A percentile compares a stretch with the other conserved stretches of the same genome.
Conservation (phyloP, 768 basidiomycete genomes). For the Suillus americanus region DNA sequence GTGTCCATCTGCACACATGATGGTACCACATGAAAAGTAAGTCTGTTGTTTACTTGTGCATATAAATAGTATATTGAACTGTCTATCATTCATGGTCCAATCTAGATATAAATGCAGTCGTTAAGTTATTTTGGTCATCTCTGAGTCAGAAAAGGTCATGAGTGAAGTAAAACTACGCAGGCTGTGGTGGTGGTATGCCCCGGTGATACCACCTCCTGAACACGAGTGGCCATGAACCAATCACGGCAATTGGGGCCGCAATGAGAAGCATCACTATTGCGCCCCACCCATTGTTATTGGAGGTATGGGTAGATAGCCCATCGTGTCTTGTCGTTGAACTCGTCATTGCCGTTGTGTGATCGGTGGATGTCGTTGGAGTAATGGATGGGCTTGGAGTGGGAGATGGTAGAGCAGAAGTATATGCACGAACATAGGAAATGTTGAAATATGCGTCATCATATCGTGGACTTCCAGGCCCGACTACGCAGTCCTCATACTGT, state of each 20-base stretch:
- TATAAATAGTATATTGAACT: neutral
- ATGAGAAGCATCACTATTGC: neutral
- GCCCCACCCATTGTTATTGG: neutral
- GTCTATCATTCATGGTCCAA: neutral
- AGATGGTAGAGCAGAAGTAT: slow-evolving; percentile 32
- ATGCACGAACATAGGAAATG: slow-evolving; percentile 63
- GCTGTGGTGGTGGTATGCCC: neutral
- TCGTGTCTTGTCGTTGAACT: neutral
- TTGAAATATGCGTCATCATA: slow-evolving; percentile 68
- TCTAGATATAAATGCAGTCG: neutral
- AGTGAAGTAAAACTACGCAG: neutral
- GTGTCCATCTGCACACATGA: neutral
- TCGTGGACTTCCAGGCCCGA: slow-evolving; percentile 51
- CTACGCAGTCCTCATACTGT: slow-evolving; percentile 55
- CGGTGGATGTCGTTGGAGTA: neutral
- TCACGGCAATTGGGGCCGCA: slow-evolving; percentile 1
- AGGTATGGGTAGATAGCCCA: neutral
- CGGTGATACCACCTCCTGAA: neutral
- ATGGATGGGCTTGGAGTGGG: slow-evolving; percentile 10
- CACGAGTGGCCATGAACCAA: slow-evolving; percentile 5
- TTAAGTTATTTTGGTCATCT: neutral
- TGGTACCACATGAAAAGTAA: neutral
- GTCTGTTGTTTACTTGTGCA: neutral
- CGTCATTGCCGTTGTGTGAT: neutral
- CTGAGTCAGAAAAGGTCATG: neutral